Conservation (phyloP, 805 yeast genomes). For the Scheffersomyces stipitis region DNA sequence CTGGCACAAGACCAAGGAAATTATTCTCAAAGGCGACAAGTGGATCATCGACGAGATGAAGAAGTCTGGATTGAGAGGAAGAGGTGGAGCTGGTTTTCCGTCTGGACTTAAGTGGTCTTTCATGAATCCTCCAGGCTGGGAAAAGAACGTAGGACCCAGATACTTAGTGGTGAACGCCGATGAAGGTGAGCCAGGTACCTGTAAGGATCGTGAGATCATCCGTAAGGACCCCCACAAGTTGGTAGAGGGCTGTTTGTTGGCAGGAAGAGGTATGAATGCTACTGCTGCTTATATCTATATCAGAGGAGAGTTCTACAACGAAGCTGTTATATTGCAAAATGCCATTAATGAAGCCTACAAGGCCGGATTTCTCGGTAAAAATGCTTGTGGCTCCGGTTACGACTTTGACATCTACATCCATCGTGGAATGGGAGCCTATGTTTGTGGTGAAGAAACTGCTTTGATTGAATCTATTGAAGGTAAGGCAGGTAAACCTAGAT, state of each 20-base stretch:
- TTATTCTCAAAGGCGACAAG: conserved; percentile 75
- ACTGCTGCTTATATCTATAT: conserved; percentile 90
- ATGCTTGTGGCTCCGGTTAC: conserved; percentile 87
- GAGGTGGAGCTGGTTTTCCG: conserved; percentile 95
- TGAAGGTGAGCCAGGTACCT: conserved; percentile 94
- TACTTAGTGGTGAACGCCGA: conserved; percentile 89
- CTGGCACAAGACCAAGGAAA: conserved; percentile 90
- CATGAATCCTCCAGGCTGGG: conserved; percentile 97
- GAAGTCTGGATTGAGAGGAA: conserved; percentile 80
- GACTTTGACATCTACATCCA: conserved; percentile 81
- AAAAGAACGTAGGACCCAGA: conserved; percentile 84
- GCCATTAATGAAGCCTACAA: conserved; percentile 88
- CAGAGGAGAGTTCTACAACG: conserved; percentile 88
- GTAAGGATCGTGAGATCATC: conserved; percentile 89
- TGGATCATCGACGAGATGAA: conserved; percentile 91
- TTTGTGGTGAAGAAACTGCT: conserved; percentile 92
- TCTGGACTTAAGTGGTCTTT: conserved; percentile 90
- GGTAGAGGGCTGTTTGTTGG: conserved; percentile 86
- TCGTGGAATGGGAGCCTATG: conserved; percentile 92
- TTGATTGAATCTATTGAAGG: conserved; percentile 87
- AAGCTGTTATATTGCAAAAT: conserved; percentile 67
- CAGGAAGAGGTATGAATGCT: conserved; percentile 92
- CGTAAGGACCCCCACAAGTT: conserved; percentile 91
- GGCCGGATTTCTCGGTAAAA: conserved; percentile 76
- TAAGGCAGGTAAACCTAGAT: conserved; percentile 90